Conservation (phyloP, 2,329 filamentous ascomycete genomes). For the Aspergillus sojae region DNA sequence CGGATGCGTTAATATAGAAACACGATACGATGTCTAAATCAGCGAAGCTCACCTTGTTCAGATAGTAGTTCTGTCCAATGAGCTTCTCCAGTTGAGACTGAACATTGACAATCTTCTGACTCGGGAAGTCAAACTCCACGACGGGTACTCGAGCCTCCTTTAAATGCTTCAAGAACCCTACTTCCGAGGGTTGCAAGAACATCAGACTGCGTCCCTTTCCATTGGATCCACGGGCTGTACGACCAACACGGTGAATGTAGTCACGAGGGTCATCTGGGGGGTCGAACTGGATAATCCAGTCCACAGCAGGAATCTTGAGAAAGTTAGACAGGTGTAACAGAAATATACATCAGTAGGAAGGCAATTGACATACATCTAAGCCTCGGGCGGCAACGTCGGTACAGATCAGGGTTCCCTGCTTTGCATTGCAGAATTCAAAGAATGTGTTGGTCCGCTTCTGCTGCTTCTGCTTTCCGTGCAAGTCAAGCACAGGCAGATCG, state of each 20-base stretch:
- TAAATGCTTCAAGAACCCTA: conserved; percentile 88
- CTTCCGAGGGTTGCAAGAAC: conserved; percentile 89
- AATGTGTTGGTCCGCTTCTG: conserved; percentile 99
- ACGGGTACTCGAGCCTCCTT: conserved; percentile 91
- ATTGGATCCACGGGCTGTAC: conserved; percentile 83
- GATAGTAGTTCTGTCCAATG: conserved; percentile 93
- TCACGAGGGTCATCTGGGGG: conserved; percentile 87
- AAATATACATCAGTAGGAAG: background rate
- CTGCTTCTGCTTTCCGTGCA: conserved; percentile 97
- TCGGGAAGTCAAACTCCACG: conserved; percentile 93
- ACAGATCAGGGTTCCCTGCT: conserved; percentile 85
- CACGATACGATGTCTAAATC: background rate
- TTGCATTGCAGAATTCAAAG: conserved; percentile 90
- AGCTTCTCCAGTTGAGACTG: conserved; percentile 92
- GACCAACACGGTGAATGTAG: conserved; percentile 95
- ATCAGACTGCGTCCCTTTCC: conserved; percentile 86
- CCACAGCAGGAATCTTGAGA: conserved; percentile 78
- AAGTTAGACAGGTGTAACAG: conserved; percentile 21
- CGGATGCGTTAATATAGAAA: background rate
- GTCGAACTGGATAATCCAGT: conserved; percentile 96
- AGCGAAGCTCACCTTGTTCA: conserved; percentile 70
- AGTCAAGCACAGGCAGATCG: conserved; percentile 81
- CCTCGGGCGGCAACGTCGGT: conserved; percentile 96
- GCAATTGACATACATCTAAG: conserved; percentile 66
- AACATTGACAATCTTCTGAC: conserved; percentile 87